phyloP scores from a whole-genome alignment of 108 stramenopile species.

The Discostella pseudostelligera region DNA sequence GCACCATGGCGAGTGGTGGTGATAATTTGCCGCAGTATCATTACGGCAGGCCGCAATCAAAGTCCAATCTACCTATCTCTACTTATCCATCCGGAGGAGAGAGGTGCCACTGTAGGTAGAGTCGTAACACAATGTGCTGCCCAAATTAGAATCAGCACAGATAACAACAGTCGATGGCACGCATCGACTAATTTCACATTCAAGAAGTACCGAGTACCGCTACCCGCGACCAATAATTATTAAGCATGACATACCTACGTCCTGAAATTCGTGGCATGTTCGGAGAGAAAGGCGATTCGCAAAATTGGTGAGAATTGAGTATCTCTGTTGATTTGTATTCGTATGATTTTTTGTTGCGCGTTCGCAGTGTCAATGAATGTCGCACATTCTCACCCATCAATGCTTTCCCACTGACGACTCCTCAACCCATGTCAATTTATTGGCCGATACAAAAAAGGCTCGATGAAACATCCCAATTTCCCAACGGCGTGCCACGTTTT shows the following conservation, averaged over 20 bases:
- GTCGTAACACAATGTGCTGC: too few species aligned
- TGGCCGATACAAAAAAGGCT: conserved; percentile 23
- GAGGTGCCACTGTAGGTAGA: too few species aligned
- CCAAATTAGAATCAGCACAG: neutral
- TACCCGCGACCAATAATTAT: too few species aligned
- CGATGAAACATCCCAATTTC: conserved; percentile 68
- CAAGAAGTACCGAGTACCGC: too few species aligned
- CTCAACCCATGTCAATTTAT: neutral
- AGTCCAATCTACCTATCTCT: too few species aligned
- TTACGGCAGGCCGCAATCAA: too few species aligned
- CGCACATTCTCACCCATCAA: too few species aligned
- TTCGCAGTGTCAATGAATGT: neutral
- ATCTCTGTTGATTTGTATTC: neutral
- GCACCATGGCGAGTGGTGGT: too few species aligned
- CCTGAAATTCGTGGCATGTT: conserved; percentile 85
- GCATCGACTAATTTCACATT: too few species aligned
- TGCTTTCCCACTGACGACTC: too few species aligned
- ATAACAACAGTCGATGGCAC: neutral
- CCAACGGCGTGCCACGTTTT: conserved; percentile 87
- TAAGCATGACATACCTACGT: conserved; percentile 12
- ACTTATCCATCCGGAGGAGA: too few species aligned
- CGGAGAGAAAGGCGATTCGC: conserved; percentile 76
- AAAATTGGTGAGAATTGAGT: conserved; percentile 52
- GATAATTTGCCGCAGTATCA: too few species aligned
- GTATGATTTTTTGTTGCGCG: neutral